phyloP scores from a whole-genome alignment of 352 stramenopile genomes.

The Blastocystis sp. region DNA sequence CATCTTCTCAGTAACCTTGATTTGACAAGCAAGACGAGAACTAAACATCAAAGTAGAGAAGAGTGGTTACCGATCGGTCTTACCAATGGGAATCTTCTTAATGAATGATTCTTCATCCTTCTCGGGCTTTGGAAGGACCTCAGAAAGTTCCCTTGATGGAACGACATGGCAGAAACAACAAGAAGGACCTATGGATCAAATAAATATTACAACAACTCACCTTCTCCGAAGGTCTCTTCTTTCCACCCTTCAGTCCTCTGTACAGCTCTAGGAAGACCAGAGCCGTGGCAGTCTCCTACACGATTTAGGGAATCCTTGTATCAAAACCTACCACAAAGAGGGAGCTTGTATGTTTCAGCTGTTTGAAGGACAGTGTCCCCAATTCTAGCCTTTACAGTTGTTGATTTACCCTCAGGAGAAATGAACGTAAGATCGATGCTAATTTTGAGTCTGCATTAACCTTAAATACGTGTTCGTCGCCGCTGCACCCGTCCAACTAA shows the following conservation, averaged over 20 bases:
- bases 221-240: conserved; percentile 57
- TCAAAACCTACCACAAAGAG: conserved; percentile 21
- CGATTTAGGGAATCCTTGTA: neutral
- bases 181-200: conserved; percentile 40
- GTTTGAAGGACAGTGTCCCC: conserved; percentile 54
- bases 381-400: conserved; percentile 60
- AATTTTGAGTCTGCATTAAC: neutral
- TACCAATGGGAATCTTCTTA: conserved; percentile 55
- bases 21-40: conserved; percentile 60
- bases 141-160: conserved; percentile 34
- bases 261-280: conserved; percentile 45
- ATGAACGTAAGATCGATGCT: conserved; percentile 66
- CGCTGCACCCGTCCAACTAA: conserved; percentile 37
- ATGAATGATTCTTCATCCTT: conserved; percentile 25
- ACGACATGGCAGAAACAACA: conserved; percentile 63
- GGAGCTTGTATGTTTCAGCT: conserved; percentile 40
- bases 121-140: neutral
- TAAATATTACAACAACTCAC: neutral
- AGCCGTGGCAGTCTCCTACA: conserved; percentile 62
- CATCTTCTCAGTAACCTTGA: conserved; percentile 61
- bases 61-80: neutral
- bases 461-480: conserved; percentile 35
- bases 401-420: conserved; percentile 55
- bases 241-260: conserved; percentile 58
- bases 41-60: neutral